These are phyloP conservation scores for Aciculosporium take DNA, from an alignment of 2,329 filamentous ascomycete genomes.

Conservation along the genomic window DNA sequence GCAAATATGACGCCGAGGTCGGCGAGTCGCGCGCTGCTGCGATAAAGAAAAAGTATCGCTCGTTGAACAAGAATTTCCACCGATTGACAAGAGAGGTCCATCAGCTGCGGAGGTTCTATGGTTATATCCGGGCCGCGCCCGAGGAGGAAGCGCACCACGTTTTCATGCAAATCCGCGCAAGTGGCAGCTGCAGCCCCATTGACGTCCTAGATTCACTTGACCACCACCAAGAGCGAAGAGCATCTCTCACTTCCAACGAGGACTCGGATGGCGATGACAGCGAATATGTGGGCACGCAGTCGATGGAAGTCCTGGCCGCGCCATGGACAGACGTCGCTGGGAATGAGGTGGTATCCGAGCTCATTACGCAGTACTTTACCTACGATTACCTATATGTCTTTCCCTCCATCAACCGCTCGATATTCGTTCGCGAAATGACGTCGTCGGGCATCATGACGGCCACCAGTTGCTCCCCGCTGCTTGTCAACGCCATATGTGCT, in stretches of 20 bases:
- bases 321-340: conserved; percentile 4
- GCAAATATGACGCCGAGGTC: conserved; percentile 5
- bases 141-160: conserved; percentile 2
- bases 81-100: background rate
- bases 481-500: conserved; percentile 5
- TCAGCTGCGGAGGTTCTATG: conserved; percentile 2
- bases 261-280: background rate
- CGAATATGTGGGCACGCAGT: background rate
- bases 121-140: conserved; percentile 2
- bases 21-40: conserved; percentile 5
- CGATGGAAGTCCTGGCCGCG: background rate
- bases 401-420: conserved; percentile 1
- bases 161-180: conserved; percentile 2
- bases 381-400: conserved; percentile 6
- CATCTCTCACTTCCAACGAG: background rate
- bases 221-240: background rate
- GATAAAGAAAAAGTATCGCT: conserved; percentile 4
- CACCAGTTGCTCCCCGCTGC: conserved; percentile 2
- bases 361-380: conserved; percentile 5
- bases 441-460: background rate
- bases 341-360: conserved; percentile 1
- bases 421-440: background rate
- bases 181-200: conserved; percentile 1
- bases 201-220: conserved; percentile 1
- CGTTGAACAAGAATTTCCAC: background rate